A percentile compares a stretch with the other conserved stretches of the same genome.
These are phyloP conservation scores for Pseudofabraea citricarpa DNA, from an alignment of 2,329 filamentous ascomycete species.

Conservation along the genomic window DNA sequence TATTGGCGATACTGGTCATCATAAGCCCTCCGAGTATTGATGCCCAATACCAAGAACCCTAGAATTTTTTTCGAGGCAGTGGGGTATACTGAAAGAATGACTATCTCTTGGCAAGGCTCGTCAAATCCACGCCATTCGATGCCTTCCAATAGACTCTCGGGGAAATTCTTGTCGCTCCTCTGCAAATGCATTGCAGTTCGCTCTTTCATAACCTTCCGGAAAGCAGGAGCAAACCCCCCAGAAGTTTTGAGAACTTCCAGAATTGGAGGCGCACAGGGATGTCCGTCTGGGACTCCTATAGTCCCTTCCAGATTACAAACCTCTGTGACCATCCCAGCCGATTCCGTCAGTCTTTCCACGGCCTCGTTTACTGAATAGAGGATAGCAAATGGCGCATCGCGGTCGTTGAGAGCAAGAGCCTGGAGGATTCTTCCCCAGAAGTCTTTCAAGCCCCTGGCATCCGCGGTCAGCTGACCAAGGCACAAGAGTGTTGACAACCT, in stretches of 20 bases:
- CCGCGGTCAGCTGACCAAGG: neutral
- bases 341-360: neutral
- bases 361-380: neutral
- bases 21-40: conserved; percentile 1
- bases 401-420: neutral
- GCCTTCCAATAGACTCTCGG: neutral
- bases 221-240: neutral
- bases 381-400: neutral
- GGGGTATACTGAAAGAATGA: neutral
- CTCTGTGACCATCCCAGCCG: neutral
- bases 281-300: neutral
- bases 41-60: neutral
- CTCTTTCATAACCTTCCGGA: neutral
- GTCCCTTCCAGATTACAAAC: neutral
- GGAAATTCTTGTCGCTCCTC: neutral
- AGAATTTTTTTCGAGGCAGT: neutral
- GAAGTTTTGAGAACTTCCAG: neutral
- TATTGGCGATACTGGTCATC: neutral
- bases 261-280: neutral
- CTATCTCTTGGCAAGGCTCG: neutral
- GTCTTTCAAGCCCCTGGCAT: neutral
- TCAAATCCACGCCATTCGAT: conserved; percentile 2
- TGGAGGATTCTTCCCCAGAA: neutral
- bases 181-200: neutral
- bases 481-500: neutral